phyloP scores from a whole-genome alignment of 2,329 filamentous ascomycete genomes.

The Microthyrium microscopicum region DNA sequence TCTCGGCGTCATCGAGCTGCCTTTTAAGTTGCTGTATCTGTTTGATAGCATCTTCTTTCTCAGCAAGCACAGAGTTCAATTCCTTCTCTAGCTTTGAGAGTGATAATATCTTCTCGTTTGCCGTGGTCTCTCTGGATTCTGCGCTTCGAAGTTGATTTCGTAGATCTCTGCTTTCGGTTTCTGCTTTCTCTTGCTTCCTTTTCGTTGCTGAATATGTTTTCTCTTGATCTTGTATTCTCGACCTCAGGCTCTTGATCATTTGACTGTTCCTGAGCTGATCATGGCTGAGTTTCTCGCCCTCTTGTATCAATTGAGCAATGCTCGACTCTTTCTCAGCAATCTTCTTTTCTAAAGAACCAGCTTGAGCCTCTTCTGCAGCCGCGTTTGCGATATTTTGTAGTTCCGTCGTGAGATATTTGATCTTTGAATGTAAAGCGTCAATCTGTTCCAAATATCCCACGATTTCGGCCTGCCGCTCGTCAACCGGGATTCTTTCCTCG shows the following conservation, averaged over 20 bases:
- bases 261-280: slow-evolving; percentile 72
- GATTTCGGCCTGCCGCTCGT: no score
- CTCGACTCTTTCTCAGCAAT: slow-evolving; percentile 80
- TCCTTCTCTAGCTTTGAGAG: slow-evolving; percentile 38
- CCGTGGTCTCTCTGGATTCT: slow-evolving; percentile 40
- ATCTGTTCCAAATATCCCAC: slow-evolving; percentile 75
- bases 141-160: slow-evolving; percentile 43
- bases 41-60: slow-evolving; percentile 45
- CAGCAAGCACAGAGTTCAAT: slow-evolving; percentile 42
- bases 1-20: slow-evolving; percentile 51
- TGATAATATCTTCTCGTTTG: slow-evolving; percentile 36
- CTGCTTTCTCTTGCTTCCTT: slow-evolving; percentile 45
- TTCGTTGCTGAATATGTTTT: slow-evolving; percentile 36
- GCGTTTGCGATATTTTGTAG: slow-evolving; percentile 60
- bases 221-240: slow-evolving; percentile 33
- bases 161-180: slow-evolving; percentile 45
- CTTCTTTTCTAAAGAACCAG: slow-evolving; percentile 57
- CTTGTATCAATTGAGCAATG: slow-evolving; percentile 77
- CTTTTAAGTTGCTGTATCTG: slow-evolving; percentile 51
- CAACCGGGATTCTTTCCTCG: no score
- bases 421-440: slow-evolving; percentile 78
- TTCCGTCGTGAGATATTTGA: slow-evolving; percentile 73
- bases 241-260: slow-evolving; percentile 62
- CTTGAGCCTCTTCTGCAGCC: slow-evolving; percentile 42
- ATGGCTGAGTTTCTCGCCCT: slow-evolving; percentile 76